Conservation (phyloP, 208 protist genomes). For the Lotmaria passim region DNA sequence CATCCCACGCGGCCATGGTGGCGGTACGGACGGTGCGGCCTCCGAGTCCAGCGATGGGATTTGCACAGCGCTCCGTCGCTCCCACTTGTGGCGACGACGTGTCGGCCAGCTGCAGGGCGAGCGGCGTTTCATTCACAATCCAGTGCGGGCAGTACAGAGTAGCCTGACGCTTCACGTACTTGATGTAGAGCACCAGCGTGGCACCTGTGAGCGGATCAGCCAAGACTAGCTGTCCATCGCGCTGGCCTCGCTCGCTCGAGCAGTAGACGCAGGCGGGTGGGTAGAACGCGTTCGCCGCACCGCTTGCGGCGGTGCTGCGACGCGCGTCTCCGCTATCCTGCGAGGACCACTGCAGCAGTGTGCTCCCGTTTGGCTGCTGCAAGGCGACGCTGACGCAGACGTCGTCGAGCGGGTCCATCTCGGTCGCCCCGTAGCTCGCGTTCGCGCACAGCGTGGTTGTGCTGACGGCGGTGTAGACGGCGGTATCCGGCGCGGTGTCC, state of each 20-base stretch:
- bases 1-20: conserved; percentile 20
- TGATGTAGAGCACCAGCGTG: conserved; percentile 53
- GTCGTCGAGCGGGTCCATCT: conserved; percentile 72
- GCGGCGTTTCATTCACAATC: conserved; percentile 64
- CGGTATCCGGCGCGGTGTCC: conserved; percentile 37
- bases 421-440: conserved; percentile 43
- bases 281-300: conserved; percentile 6
- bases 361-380: conserved; percentile 57
- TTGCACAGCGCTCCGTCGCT: conserved; percentile 7
- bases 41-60: conserved; percentile 22
- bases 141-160: conserved; percentile 65
- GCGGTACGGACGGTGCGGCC: conserved; percentile 24
- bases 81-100: conserved; percentile 12
- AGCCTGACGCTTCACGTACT: conserved; percentile 42
- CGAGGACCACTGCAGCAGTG: conserved; percentile 31
- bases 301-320: background rate
- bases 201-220: conserved; percentile 36
- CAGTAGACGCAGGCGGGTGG: conserved; percentile 43
- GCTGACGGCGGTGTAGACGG: conserved; percentile 43
- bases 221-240: conserved; percentile 38
- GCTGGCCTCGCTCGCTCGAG: conserved; percentile 11
- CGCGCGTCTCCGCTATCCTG: background rate
- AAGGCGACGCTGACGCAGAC: conserved; percentile 60
- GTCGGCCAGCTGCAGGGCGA: conserved; percentile 55
- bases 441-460: conserved; percentile 40